Evolutionary conservation across 257 asterid species (phyloP).

Genomic region (Parsonsia alboflavescens): DNA sequence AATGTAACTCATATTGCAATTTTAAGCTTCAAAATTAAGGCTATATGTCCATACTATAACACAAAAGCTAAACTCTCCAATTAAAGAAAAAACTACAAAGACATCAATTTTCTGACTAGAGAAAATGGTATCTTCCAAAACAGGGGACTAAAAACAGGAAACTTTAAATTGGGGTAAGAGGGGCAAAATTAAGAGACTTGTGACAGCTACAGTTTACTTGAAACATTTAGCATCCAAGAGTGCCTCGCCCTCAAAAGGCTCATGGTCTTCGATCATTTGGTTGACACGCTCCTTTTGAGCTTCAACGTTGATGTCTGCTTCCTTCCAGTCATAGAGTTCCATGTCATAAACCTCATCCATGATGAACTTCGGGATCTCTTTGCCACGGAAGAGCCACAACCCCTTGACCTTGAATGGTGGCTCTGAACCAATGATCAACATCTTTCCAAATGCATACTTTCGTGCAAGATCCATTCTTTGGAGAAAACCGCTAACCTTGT

Average conservation of each 20-base stretch:
- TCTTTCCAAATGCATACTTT: conserved; percentile 92
- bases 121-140: not conserved
- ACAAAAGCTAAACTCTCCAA: not conserved
- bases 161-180: not conserved
- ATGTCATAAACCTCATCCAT: conserved; percentile 84
- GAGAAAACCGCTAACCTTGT: conserved; percentile 89
- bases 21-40: not conserved
- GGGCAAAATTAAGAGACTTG: not conserved
- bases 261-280: conserved; percentile 90
- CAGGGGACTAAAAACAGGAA: not conserved
- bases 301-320: conserved; percentile 73
- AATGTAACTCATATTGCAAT: not conserved
- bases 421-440: conserved; percentile 75
- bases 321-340: conserved; percentile 86
- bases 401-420: conserved; percentile 91
- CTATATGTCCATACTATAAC: not conserved
- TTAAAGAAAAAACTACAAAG: not conserved
- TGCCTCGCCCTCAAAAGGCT: conserved; percentile 86
- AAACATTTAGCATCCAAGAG: conserved; percentile 90
- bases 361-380: conserved; percentile 69
- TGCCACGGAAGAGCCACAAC: conserved; percentile 86
- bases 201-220: conserved; percentile 36
- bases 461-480: conserved; percentile 95
- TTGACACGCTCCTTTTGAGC: conserved; percentile 86
- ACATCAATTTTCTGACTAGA: not conserved